Percentiles rank a stretch among this genome's conserved stretches.
Evolutionary conservation across 2,329 filamentous ascomycete species (phyloP).

Genomic region (Phyllosticta paracitricarpa): DNA sequence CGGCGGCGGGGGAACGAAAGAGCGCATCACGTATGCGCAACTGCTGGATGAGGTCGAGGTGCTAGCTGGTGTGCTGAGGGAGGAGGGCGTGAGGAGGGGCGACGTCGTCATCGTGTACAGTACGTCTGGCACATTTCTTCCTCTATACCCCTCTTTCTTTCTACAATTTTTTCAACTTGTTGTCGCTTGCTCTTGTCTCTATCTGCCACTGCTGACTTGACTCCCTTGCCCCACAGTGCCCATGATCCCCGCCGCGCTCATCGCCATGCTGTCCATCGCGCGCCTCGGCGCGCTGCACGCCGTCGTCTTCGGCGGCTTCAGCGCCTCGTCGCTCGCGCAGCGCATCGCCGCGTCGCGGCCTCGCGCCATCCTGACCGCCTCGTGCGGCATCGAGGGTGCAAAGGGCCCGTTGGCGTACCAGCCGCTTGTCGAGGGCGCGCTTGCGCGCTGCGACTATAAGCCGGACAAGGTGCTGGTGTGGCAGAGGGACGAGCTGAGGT

Average conservation of each 20-base stretch:
- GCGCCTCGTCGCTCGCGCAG: slow-evolving; percentile 69
- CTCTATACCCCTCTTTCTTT: no score
- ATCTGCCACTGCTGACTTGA: no score
- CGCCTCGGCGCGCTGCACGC: slow-evolving; percentile 81
- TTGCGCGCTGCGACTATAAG: slow-evolving; percentile 58
- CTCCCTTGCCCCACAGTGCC: slow-evolving; percentile 52
- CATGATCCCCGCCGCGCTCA: slow-evolving; percentile 84
- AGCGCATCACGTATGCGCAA: slow-evolving; percentile 63
- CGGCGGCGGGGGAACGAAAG: slow-evolving; percentile 37
- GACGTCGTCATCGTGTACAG: slow-evolving; percentile 88
- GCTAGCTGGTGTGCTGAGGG: slow-evolving; percentile 69
- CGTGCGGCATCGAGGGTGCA: slow-evolving; percentile 79
- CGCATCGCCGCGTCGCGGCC: slow-evolving; percentile 76
- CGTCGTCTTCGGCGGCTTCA: slow-evolving; percentile 91
- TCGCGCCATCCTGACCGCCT: slow-evolving; percentile 71
- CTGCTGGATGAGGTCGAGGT: slow-evolving; percentile 72
- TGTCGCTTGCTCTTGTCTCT: no score
- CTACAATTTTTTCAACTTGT: no score
- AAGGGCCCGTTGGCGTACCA: slow-evolving; percentile 74
- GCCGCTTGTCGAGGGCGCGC: slow-evolving; percentile 64
- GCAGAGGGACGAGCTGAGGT: slow-evolving; percentile 68
- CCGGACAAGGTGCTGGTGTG: slow-evolving; percentile 67
- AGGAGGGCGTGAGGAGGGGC: slow-evolving; percentile 71
- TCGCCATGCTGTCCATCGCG: slow-evolving; percentile 72
- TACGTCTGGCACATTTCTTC: slow-evolving; percentile 31